Base-by-base conservation (phyloP, 495 filamentous ascomycete species). In the Tuber microsphaerosporum region DNA sequence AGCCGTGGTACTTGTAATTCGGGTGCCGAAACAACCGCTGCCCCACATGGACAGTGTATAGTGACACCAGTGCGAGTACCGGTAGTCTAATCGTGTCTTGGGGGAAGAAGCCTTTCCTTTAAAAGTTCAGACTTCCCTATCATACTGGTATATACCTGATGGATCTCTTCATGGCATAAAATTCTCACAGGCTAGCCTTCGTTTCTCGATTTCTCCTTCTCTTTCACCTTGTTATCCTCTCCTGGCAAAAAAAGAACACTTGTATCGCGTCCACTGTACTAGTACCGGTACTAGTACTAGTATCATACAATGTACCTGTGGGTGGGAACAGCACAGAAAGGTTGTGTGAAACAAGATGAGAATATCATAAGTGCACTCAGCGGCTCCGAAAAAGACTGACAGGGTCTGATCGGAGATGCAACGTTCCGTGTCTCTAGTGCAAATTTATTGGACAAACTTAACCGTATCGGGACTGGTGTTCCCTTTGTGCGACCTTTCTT, bases 1-100 rank as follows among this genome's bases (percentile, higher is more conserved):
- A 72, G 77, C 77, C 76, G 76, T 69, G 10, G 34, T 37, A 37
- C 34, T 37, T 37, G 12, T 71, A 45, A 34, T 77, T 19, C 17
- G 75, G 71, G 69, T 79, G 77, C 77, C 77, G 77, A 56, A 61
- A 79, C 76, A 79, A 70, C 77, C 72, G 72, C n/a, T n/a, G n/a
- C 72, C 70, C 44, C 65, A 74, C 68, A 26, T 70, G 48, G 48
- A 51, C 20, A 12, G 48, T 45, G 44, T 16, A 17, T 2, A 37
- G 34, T 37, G 34, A 45, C 39, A 41, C 39, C 5, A 17, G 16
- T 48, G 22, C 1, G 16, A 17, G n/a, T n/a, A 37, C 34, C 2
- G 1, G 46, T 22, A 48, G 44, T 17, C 44, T 5, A 45, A 45
- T 45, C 16, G 44, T 45, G 46, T 48, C 17, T 48, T 22, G 20